phyloP scores from a whole-genome alignment of 1,139 yeast species.

The Nematodospora anomalae region DNA sequence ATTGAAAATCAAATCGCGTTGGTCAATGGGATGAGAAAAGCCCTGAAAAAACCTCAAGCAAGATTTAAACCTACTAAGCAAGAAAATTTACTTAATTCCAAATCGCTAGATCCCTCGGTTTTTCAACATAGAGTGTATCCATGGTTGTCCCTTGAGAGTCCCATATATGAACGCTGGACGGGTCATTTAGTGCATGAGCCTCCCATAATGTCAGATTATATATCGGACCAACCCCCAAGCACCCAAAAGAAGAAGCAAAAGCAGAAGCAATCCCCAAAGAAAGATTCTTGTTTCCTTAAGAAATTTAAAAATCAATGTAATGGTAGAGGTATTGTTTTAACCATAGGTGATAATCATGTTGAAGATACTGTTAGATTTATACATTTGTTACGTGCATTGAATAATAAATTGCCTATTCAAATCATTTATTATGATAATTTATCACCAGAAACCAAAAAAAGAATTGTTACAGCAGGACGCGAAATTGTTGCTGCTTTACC shows the following conservation, averaged over 20 bases:
- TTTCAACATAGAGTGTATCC: slow-evolving; percentile 47
- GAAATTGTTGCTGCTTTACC: slow-evolving; percentile 26
- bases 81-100: slow-evolving; percentile 15
- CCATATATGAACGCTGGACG: slow-evolving; percentile 48
- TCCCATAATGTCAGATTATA: slow-evolving; percentile 33
- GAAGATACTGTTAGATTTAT: slow-evolving; percentile 29
- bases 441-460: slow-evolving; percentile 22
- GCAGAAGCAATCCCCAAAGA: slow-evolving; percentile 1
- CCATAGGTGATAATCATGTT: slow-evolving; percentile 34
- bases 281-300: slow-evolving; percentile 23
- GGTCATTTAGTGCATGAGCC: slow-evolving; percentile 39
- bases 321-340: slow-evolving; percentile 41
- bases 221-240: slow-evolving; percentile 16
- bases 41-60: slow-evolving; percentile 3
- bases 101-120: slow-evolving; percentile 20
- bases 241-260: too few relatives aligned
- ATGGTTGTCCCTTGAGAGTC: slow-evolving; percentile 43
- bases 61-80: slow-evolving; percentile 8
- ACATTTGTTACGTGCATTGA: slow-evolving; percentile 28
- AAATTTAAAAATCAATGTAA: slow-evolving; percentile 22
- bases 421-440: slow-evolving; percentile 28
- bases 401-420: slow-evolving; percentile 38
- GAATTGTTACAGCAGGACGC: slow-evolving; percentile 28
- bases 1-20: slow-evolving; percentile 7
- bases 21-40: slow-evolving; percentile 3